Conservation (phyloP, 139 green algal species). For the Coelastrella sp. region DNA sequence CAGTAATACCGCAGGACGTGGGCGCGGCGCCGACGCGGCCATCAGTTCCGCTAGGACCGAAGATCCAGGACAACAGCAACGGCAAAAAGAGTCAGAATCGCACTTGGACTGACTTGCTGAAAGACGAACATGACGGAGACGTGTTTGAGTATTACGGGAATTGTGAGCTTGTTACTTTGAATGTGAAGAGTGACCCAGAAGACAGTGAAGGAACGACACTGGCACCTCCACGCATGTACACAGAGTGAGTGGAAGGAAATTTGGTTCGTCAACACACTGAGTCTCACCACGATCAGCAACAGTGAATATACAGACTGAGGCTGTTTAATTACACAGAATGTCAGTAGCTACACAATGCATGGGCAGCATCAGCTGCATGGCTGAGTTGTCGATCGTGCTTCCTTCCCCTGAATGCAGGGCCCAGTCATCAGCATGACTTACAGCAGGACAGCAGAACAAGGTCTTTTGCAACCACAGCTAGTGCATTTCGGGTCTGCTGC, state of each 20-base stretch:
- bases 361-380: too few relatives aligned
- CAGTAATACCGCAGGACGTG: constrained; percentile 26
- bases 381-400: too few relatives aligned
- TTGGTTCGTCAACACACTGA: too few relatives aligned
- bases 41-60: constrained; percentile 76
- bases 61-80: constrained; percentile 74
- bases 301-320: too few relatives aligned
- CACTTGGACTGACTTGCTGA: constrained; percentile 44
- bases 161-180: constrained; percentile 76
- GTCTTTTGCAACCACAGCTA: too few relatives aligned
- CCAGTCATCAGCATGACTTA: too few relatives aligned
- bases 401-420: too few relatives aligned
- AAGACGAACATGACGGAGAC: constrained; percentile 87
- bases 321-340: too few relatives aligned
- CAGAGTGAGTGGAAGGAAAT: constrained; percentile 72
- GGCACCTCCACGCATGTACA: constrained; percentile 82
- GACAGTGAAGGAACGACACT: constrained; percentile 66
- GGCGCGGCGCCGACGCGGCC: neutral
- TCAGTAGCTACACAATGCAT: too few relatives aligned
- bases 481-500: too few relatives aligned
- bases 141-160: constrained; percentile 94
- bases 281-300: too few relatives aligned
- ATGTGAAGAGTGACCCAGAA: constrained; percentile 56
- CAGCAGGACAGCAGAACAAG: too few relatives aligned
- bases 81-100: constrained; percentile 42